A percentile compares a stretch with the other conserved stretches of the same genome.
phyloP scores from a whole-genome alignment of 129 eudicot species.

The Pseudognaphalium luteoalbum region DNA sequence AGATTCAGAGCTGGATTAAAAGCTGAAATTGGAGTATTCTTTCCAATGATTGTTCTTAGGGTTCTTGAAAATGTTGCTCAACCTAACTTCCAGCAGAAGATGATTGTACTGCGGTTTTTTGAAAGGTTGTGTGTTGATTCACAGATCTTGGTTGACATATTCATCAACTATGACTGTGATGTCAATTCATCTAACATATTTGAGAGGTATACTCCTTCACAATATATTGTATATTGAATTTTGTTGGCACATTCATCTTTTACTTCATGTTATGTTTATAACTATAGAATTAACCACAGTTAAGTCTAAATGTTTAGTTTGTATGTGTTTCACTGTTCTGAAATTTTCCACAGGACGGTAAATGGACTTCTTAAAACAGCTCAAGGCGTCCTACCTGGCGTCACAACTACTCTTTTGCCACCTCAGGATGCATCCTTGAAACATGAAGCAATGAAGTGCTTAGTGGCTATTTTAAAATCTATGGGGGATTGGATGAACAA shows the following conservation, averaged over 20 bases:
- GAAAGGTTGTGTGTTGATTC: slow-evolving; percentile 93
- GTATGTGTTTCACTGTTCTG: not conserved
- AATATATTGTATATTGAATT: not conserved
- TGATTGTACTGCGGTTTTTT: slow-evolving; percentile 89
- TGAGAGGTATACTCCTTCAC: slow-evolving; percentile 63
- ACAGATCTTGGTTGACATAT: slow-evolving; percentile 96
- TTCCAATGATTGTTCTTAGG: slow-evolving; percentile 97
- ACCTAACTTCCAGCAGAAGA: slow-evolving; percentile 98
- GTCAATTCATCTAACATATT: slow-evolving; percentile 98
- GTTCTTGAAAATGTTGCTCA: slow-evolving; percentile 94
- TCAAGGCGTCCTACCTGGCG: slow-evolving; percentile 97
- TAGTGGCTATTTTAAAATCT: slow-evolving; percentile 81
- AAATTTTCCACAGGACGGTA: slow-evolving; percentile 61
- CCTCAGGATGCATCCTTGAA: slow-evolving; percentile 90
- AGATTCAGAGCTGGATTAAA: slow-evolving; percentile 98
- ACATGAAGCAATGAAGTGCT: slow-evolving; percentile 93
- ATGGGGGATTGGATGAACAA: slow-evolving; percentile 99
- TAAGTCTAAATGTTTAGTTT: not conserved
- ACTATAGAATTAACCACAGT: not conserved
- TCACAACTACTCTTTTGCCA: slow-evolving; percentile 74
- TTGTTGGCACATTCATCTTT: slow-evolving; percentile 10
- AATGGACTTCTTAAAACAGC: slow-evolving; percentile 99
- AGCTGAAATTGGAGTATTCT: slow-evolving; percentile 98
- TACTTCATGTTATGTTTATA: slow-evolving; percentile 6
- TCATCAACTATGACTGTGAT: slow-evolving; percentile 95